phyloP scores from a whole-genome alignment of 352 stramenopile species.

The Phytophthora lateralis region DNA sequence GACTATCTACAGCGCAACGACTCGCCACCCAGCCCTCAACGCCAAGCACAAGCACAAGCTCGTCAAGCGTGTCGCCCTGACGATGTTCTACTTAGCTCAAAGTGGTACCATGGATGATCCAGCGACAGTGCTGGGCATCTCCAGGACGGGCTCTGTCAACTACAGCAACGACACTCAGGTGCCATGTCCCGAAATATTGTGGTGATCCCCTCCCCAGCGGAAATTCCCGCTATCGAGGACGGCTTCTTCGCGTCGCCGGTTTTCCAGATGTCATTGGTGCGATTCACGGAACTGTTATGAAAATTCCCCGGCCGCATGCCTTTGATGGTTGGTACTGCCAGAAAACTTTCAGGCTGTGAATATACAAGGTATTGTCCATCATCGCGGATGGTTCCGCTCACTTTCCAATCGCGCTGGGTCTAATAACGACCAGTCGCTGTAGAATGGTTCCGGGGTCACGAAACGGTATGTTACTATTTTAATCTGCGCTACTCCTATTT shows the following conservation, averaged over 20 bases:
- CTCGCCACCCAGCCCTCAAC: background rate
- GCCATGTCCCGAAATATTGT: background rate
- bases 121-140: slow-evolving; percentile 17
- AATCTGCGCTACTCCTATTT: background rate
- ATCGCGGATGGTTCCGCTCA: slow-evolving; percentile 4
- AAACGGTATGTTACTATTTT: slow-evolving; percentile 1
- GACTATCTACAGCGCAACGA: background rate
- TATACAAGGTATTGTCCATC: slow-evolving; percentile 21
- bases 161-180: slow-evolving; percentile 24
- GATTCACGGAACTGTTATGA: background rate
- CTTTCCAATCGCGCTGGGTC: slow-evolving; percentile 22
- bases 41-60: background rate
- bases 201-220: background rate
- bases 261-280: too few relatives aligned
- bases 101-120: slow-evolving; percentile 17
- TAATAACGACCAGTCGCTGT: slow-evolving; percentile 27
- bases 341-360: slow-evolving; percentile 20
- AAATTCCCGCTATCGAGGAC: slow-evolving; percentile 7
- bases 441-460: slow-evolving; percentile 10
- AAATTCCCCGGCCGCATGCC: background rate
- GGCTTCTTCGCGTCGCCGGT: background rate
- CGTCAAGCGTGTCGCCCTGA: background rate
- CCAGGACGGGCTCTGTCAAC: slow-evolving; percentile 3
- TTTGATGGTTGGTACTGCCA: slow-evolving; percentile 25
- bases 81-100: background rate